phyloP scores from a whole-genome alignment of 345 rosid species.

The Salix caprea region DNA sequence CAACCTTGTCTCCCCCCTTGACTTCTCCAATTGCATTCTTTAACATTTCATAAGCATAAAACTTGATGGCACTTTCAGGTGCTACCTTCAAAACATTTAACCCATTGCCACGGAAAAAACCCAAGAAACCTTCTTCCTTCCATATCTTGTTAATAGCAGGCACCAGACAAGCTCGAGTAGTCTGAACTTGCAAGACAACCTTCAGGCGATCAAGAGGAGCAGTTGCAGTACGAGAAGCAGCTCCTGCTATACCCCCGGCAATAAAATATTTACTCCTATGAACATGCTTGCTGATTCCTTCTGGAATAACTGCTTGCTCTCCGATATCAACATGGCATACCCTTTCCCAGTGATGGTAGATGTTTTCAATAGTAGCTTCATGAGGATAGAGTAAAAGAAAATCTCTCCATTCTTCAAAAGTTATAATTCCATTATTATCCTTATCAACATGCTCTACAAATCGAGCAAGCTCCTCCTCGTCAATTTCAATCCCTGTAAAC shows the following conservation, averaged over 20 bases:
- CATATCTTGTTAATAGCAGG: constrained; percentile 65
- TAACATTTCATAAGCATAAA: constrained; percentile 69
- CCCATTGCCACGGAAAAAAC: constrained; percentile 79
- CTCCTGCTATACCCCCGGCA: constrained; percentile 92
- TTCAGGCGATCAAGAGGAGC: constrained; percentile 90
- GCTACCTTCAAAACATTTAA: constrained; percentile 84
- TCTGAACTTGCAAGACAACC: constrained; percentile 80
- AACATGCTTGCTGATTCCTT: constrained; percentile 76
- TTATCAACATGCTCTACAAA: constrained; percentile 93
- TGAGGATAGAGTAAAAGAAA: constrained; percentile 86
- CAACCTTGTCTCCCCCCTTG: constrained; percentile 48
- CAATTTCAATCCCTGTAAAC: constrained; percentile 49
- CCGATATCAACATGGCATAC: constrained; percentile 86
- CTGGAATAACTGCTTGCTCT: constrained; percentile 78
- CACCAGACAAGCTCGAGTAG: constrained; percentile 48
- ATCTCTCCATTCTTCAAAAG: constrained; percentile 95
- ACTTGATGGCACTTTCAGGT: constrained; percentile 88
- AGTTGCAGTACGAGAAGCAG: constrained; percentile 81
- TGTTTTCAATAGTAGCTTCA: constrained; percentile 91
- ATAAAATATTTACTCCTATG: constrained; percentile 72
- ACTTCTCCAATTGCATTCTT: constrained; percentile 51
- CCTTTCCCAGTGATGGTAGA: constrained; percentile 83
- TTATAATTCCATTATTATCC: constrained; percentile 84
- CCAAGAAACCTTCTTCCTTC: constrained; percentile 56
- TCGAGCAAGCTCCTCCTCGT: constrained; percentile 77